phyloP scores from a whole-genome alignment of 805 yeast species.

The Saccharomycopsis sp. region DNA sequence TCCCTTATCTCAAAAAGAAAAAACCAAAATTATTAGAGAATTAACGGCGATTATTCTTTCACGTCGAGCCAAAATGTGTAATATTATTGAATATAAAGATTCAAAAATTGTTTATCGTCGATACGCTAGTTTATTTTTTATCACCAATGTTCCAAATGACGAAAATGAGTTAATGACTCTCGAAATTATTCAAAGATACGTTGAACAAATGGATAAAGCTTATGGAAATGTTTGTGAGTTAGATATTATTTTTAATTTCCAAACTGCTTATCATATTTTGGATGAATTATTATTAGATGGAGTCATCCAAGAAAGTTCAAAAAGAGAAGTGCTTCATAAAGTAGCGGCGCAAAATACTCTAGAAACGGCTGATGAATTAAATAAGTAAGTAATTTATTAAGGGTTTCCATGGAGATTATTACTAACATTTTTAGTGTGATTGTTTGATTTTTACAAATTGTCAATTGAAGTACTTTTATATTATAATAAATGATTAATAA shows the following conservation, averaged over 20 bases:
- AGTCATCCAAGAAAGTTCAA: constrained; percentile 71
- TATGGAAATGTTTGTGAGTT: constrained; percentile 95
- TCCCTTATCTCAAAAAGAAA: constrained; percentile 75
- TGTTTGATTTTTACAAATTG: too few species aligned
- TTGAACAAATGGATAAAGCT: constrained; percentile 92
- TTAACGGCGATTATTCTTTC: constrained; percentile 76
- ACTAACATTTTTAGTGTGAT: too few species aligned
- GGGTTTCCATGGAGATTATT: too few species aligned
- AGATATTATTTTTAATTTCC: constrained; percentile 93
- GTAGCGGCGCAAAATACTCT: constrained; percentile 81
- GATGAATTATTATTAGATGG: constrained; percentile 91
- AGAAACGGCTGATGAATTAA: constrained; percentile 63
- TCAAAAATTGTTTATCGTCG: constrained; percentile 82
- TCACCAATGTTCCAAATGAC: constrained; percentile 71
- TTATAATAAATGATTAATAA: too few species aligned
- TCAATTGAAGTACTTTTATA: too few species aligned
- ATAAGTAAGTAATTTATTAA: constrained; percentile 22
- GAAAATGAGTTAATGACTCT: constrained; percentile 83
- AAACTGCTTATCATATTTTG: constrained; percentile 82
- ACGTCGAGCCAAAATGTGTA: constrained; percentile 91
- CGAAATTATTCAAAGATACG: constrained; percentile 85
- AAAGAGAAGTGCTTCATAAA: constrained; percentile 64
- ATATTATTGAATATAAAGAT: constrained; percentile 73
- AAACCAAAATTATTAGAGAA: constrained; percentile 73
- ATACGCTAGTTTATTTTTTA: constrained; percentile 86